These are phyloP conservation scores for Brassica juncea DNA, from an alignment of 345 rosid genomes.

Conservation along the genomic window DNA sequence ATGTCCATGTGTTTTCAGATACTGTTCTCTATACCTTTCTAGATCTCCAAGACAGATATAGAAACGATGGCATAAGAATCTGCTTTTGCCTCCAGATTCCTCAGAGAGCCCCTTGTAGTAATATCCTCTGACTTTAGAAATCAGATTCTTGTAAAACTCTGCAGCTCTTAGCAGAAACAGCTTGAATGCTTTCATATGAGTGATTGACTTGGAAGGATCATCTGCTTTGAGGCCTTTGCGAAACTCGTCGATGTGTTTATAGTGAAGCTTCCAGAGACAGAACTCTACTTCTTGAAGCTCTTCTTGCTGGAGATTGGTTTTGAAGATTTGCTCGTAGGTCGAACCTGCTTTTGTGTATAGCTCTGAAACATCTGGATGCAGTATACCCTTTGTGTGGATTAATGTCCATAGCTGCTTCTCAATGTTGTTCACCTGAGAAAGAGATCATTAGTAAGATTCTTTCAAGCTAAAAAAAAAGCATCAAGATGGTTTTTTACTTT, in stretches of 20 bases:
- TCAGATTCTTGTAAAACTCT: constrained; percentile 57
- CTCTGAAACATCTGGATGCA: constrained; percentile 56
- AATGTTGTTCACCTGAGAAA: constrained; percentile 55
- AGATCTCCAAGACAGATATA: constrained; percentile 91
- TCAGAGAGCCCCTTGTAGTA: constrained; percentile 43
- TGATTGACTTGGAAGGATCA: constrained; percentile 21
- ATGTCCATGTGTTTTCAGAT: constrained; percentile 43
- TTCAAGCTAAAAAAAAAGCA: constrained; percentile 10
- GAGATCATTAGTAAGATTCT: constrained; percentile 9
- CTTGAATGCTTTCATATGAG: constrained; percentile 56
- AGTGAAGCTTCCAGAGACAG: constrained; percentile 87
- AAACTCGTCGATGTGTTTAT: constrained; percentile 81
- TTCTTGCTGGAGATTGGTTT: constrained; percentile 47
- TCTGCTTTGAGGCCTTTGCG: constrained; percentile 62
- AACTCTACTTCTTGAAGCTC: constrained; percentile 85
- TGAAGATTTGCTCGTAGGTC: constrained; percentile 62
- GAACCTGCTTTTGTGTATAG: constrained; percentile 62
- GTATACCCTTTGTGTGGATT: constrained; percentile 55
- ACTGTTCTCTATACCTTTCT: constrained; percentile 80
- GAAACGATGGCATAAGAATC: constrained; percentile 78
- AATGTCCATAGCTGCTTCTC: constrained; percentile 71
- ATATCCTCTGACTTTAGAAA: constrained; percentile 48
- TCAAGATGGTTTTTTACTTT: constrained; percentile 24
- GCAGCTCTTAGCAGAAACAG: constrained; percentile 61
- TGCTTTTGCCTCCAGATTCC: constrained; percentile 49